Evolutionary conservation across 1,284 basidiomycete genomes (phyloP).

Genomic region (Marasmius fiardii): DNA sequence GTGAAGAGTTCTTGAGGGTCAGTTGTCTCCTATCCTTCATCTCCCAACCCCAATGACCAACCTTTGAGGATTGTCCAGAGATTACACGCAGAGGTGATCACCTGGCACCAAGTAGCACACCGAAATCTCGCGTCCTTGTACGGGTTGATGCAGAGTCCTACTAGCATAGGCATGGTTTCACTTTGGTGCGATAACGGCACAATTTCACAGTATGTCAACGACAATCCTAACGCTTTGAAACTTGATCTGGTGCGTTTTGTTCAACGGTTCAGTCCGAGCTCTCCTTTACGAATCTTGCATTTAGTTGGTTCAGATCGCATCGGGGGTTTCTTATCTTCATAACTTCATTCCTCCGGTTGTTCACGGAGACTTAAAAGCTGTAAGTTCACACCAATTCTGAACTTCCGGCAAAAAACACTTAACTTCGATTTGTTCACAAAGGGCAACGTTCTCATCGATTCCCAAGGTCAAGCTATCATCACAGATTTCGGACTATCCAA

Average conservation of each 20-base stretch:
- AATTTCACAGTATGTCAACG: background rate
- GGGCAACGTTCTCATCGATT: background rate
- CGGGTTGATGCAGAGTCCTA: conserved; percentile 44
- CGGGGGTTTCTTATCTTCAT: background rate
- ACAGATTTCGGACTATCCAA: background rate
- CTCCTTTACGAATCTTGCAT: too few relatives aligned
- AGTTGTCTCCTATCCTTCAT: background rate
- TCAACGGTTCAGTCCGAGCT: too few relatives aligned
- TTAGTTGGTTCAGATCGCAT: background rate
- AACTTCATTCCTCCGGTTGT: background rate
- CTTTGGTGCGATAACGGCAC: conserved; percentile 40
- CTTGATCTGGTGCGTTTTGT: background rate
- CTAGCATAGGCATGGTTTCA: conserved; percentile 56
- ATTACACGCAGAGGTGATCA: conserved; percentile 47
- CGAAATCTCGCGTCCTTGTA: conserved; percentile 47
- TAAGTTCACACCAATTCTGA: background rate
- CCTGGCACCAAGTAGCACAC: conserved; percentile 53
- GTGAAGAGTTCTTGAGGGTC: conserved; percentile 51
- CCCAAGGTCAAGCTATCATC: background rate
- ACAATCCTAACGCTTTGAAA: background rate
- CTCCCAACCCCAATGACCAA: background rate
- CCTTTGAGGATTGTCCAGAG: conserved; percentile 31
- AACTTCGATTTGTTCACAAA: background rate
- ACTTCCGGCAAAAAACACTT: too few relatives aligned
- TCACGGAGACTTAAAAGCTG: background rate